Percentiles rank a stretch among this genome's conserved stretches.
phyloP scores from a whole-genome alignment of 441 rosid species.

The Populus tomentosa region DNA sequence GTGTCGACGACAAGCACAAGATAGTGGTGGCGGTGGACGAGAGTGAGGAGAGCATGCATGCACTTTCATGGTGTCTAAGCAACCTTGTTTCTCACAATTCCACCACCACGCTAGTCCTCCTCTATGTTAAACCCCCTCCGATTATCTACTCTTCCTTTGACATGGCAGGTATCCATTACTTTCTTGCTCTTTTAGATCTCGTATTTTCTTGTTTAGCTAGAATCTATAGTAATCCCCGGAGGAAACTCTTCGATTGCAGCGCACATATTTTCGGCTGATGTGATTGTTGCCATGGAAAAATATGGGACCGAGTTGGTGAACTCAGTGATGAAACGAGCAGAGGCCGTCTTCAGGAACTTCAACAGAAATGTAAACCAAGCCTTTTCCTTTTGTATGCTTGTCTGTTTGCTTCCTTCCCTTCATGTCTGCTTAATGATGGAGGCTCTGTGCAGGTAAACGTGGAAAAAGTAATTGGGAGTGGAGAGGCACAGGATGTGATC shows the following conservation, averaged over 20 bases:
- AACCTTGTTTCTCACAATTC: constrained; percentile 43
- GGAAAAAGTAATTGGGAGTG: constrained; percentile 56
- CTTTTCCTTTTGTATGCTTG: background rate
- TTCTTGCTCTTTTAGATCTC: background rate
- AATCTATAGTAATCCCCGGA: background rate
- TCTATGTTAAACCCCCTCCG: constrained; percentile 74
- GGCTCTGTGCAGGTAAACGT: constrained; percentile 38
- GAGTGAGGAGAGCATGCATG: constrained; percentile 82
- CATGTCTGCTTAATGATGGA: background rate
- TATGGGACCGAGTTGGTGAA: constrained; percentile 44
- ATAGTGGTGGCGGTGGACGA: constrained; percentile 80
- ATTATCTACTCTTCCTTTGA: constrained; percentile 59
- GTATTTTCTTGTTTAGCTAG: background rate
- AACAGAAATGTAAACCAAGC: constrained; percentile 18
- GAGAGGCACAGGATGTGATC: constrained; percentile 83
- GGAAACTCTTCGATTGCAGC: constrained; percentile 24
- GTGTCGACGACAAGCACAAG: constrained; percentile 34
- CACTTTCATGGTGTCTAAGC: constrained; percentile 74
- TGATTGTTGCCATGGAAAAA: constrained; percentile 40
- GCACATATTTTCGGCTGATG: constrained; percentile 50
- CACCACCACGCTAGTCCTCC: constrained; percentile 49
- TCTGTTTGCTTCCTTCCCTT: background rate
- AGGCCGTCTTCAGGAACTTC: constrained; percentile 46
- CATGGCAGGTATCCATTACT: constrained; percentile 41
- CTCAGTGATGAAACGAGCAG: constrained; percentile 71